phyloP scores from a whole-genome alignment of 768 basidiomycete genomes.

The Roridomyces roridus region DNA sequence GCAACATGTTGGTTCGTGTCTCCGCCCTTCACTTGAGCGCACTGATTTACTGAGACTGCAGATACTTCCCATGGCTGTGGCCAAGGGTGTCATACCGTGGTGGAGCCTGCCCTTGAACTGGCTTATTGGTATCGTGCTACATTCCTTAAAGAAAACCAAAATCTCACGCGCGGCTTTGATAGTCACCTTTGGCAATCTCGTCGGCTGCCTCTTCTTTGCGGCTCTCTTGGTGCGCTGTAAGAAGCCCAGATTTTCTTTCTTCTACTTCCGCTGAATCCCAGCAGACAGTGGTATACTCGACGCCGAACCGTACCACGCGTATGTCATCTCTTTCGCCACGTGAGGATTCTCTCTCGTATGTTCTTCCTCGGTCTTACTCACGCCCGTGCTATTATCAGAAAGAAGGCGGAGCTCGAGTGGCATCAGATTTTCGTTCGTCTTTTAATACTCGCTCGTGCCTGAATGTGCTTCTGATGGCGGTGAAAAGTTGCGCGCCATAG shows the following conservation, averaged over 20 bases:
- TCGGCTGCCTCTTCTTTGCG: conserved; percentile 73
- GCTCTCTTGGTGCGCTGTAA: conserved; percentile 70
- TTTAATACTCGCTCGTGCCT: no score
- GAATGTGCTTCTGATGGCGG: no score
- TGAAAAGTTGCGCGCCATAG: conserved; percentile 58
- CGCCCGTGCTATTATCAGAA: conserved; percentile 41
- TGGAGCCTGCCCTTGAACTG: conserved; percentile 75
- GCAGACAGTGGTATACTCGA: conserved; percentile 68
- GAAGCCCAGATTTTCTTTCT: conserved; percentile 23
- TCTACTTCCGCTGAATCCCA: background rate
- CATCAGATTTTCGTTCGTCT: conserved; percentile 66
- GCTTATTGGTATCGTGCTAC: conserved; percentile 56
- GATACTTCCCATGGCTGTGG: conserved; percentile 73
- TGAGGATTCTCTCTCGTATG: conserved; percentile 39
- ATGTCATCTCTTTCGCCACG: conserved; percentile 62
- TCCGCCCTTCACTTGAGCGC: background rate
- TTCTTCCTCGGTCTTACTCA: background rate
- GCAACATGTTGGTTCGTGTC: conserved; percentile 71
- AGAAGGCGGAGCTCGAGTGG: conserved; percentile 75
- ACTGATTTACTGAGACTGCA: conserved; percentile 27
- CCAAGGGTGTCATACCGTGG: conserved; percentile 68
- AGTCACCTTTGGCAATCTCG: conserved; percentile 76
- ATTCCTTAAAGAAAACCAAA: background rate
- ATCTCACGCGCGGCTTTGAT: background rate
- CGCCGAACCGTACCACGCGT: conserved; percentile 60